A percentile compares a stretch with the other conserved stretches of the same genome.
These are phyloP conservation scores for Neckera pumila DNA, from an alignment of 225 moss, liverwort and hornwort species.

Conservation along the genomic window DNA sequence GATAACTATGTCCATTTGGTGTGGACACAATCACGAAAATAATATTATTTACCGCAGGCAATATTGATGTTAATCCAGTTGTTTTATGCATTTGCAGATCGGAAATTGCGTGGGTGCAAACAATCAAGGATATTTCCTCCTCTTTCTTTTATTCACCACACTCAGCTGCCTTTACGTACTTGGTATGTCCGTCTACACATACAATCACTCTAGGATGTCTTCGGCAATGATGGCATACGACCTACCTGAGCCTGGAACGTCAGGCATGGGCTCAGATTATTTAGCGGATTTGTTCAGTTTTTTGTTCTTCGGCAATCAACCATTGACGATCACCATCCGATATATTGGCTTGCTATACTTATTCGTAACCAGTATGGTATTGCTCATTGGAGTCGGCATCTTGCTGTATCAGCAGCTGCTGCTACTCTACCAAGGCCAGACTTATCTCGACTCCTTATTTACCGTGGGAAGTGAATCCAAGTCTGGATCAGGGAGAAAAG, in stretches of 20 bases:
- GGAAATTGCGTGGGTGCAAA: conserved; percentile 89
- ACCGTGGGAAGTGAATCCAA: background rate
- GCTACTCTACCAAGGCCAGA: conserved; percentile 66
- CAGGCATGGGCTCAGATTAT: conserved; percentile 9
- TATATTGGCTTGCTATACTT: conserved; percentile 59
- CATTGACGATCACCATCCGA: conserved; percentile 19
- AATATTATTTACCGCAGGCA: background rate
- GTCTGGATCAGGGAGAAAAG: conserved; percentile 11
- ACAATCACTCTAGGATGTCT: conserved; percentile 16
- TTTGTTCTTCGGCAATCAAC: conserved; percentile 20
- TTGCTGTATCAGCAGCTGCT: conserved; percentile 73
- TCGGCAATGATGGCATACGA: conserved; percentile 12
- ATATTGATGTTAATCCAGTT: background rate
- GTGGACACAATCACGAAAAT: background rate
- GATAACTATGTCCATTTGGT: background rate
- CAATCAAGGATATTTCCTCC: conserved; percentile 79
- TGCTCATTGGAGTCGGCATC: conserved; percentile 55
- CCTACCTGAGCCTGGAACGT: background rate
- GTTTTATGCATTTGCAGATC: conserved; percentile 34
- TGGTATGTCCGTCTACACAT: conserved; percentile 58
- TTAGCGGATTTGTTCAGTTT: conserved; percentile 19
- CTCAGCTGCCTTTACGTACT: conserved; percentile 68
- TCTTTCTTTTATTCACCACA: conserved; percentile 63
- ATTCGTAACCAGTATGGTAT: conserved; percentile 37
- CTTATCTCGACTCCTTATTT: conserved; percentile 58